Evolutionary conservation across 2,329 filamentous ascomycete species (phyloP), one percentile per base, ranked within the genome.

Genomic region (Cladophialophora carrionii): DNA sequence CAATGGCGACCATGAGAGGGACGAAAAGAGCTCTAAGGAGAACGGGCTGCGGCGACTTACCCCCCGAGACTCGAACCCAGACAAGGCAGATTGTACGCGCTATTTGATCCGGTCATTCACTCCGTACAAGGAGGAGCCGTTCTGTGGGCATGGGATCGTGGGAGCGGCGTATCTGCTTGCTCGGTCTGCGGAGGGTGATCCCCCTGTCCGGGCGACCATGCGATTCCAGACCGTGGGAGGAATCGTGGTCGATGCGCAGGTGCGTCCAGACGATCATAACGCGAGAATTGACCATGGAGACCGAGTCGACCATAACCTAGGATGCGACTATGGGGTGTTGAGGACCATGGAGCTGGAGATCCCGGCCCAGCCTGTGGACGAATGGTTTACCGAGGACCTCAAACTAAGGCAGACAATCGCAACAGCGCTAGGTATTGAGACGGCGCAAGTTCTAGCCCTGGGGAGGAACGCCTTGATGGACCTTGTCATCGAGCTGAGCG

Each of bases 51-150:
- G n/a, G n/a, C n/a, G n/a, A n/a, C n/a, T n/a, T n/a, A n/a, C n/a
- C 10, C 20, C 26, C 3, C 26, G 26, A 29, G 26, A 29, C 26
- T 29, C 26, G 6, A 6, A 29, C 6, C 26, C 26, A 29, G 26
- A 6, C 26, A 29, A 29, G 6, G 26, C 3, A 3, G 26, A 3
- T 6, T 29, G 3, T 6, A 29, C 26, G 26, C 22, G n/a, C 17
- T 63, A 63, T 31, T 37, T 49, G 22, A 58, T 63, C 41, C 51
- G 54, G n/a, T 63, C 61, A 17, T 63, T 63, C 54, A 63, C 61
- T 8, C 61, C 43, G 43, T 57, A 34, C 31, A 52, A 48, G 14
- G 61, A 63, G 24, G 61, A 63, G 53, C 26, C 41, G 5, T 57
- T 63, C 46, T 63, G 61, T 41, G 61, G 61, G 14, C 61, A 63